These are phyloP conservation scores for Eimeria acervulina DNA, from an alignment of 169 alveolate species.

Conservation along the genomic window DNA sequence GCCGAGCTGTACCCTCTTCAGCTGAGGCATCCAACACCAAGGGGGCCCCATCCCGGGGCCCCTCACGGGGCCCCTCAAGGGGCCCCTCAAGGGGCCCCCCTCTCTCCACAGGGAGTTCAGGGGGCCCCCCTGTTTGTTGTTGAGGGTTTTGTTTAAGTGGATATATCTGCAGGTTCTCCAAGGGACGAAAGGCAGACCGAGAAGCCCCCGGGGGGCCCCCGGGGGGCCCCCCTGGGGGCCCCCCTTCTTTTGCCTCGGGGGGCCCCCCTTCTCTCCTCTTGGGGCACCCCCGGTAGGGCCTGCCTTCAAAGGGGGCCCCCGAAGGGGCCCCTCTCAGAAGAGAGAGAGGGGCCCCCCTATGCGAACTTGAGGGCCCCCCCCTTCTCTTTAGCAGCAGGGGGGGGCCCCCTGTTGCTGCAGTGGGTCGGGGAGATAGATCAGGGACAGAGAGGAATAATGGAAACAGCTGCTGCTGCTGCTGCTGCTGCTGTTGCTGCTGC, in stretches of 20 bases:
- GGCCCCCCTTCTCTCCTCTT: not conserved
- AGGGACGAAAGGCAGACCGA: not conserved
- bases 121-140: too few relatives aligned
- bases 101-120: too few relatives aligned
- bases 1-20: not conserved
- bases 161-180: not conserved
- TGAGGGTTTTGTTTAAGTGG: not conserved
- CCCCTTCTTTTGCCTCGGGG: too few relatives aligned
- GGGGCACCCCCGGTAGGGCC: too few relatives aligned
- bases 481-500: constrained; percentile 17
- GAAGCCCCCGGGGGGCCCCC: constrained; percentile 30
- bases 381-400: not conserved
- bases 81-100: not conserved
- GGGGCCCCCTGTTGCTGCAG: constrained; percentile 31
- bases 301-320: not conserved
- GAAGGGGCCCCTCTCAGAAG: not conserved
- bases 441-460: not conserved
- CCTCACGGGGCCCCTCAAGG: too few relatives aligned
- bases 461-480: constrained; percentile 17
- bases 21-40: not conserved
- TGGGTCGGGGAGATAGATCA: not conserved
- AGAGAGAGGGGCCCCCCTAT: not conserved
- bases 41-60: not conserved
- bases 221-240: too few relatives aligned
- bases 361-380: not conserved